These are phyloP conservation scores for Cocos nucifera DNA, from an alignment of 176 grass and related monocot genomes.

Conservation along the genomic window DNA sequence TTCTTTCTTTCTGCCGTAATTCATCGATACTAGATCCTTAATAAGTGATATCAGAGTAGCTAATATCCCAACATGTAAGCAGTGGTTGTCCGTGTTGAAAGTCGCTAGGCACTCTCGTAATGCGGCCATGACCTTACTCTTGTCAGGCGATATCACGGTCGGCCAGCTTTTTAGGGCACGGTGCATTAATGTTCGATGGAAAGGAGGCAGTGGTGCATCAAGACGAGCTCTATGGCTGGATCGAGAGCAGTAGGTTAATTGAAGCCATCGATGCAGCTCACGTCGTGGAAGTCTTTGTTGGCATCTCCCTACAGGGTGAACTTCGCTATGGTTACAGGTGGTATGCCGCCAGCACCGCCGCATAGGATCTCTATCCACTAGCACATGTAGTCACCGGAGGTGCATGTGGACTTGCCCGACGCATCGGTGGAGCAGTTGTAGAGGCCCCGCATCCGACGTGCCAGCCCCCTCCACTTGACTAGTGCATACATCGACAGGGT, in stretches of 20 bases:
- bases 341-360: slow-evolving; percentile 19
- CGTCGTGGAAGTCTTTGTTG: slow-evolving; percentile 40
- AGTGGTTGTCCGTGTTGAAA: slow-evolving; percentile 37
- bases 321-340: slow-evolving; percentile 38
- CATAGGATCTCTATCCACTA: slow-evolving; percentile 27
- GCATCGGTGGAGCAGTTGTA: slow-evolving; percentile 21
- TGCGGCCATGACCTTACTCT: slow-evolving; percentile 16
- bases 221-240: slow-evolving; percentile 1
- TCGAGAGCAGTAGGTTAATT: slow-evolving; percentile 37
- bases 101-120: slow-evolving; percentile 57
- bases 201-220: slow-evolving; percentile 17
- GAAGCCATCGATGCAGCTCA: slow-evolving; percentile 60
- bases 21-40: too few relatives aligned
- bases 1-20: too few relatives aligned
- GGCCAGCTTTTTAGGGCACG: slow-evolving; percentile 43
- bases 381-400: slow-evolving; percentile 45
- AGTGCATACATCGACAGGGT: slow-evolving; percentile 8
- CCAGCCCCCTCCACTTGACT: slow-evolving; percentile 39
- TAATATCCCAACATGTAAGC: too few relatives aligned
- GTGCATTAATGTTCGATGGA: slow-evolving; percentile 26
- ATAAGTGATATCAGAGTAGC: too few relatives aligned
- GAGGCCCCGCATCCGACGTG: slow-evolving; percentile 42
- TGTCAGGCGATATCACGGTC: background rate
- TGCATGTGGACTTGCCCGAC: slow-evolving; percentile 31
- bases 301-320: slow-evolving; percentile 34